Conservation (phyloP, 345 rosid species). For the Turritis glabra region DNA sequence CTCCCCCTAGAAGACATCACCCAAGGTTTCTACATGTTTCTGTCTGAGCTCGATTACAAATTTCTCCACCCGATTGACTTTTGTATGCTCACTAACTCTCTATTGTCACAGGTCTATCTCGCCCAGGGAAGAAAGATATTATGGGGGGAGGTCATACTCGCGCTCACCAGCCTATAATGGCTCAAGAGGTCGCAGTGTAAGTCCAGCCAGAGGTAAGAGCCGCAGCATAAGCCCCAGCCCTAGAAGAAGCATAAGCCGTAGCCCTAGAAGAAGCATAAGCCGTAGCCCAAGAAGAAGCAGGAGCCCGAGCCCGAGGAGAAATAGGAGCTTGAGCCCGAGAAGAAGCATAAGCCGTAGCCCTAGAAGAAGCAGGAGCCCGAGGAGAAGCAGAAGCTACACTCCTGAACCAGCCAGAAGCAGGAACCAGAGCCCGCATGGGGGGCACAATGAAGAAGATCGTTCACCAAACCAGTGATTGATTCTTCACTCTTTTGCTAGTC, state of each 20-base stretch:
- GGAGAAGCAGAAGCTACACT: conserved; percentile 34
- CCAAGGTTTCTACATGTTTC: conserved; percentile 52
- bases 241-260: conserved; percentile 44
- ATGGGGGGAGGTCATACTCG: conserved; percentile 58
- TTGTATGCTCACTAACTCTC: conserved; percentile 5
- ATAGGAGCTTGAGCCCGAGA: not conserved
- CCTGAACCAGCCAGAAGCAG: conserved; percentile 26
- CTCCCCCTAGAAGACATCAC: conserved; percentile 56
- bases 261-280: conserved; percentile 51
- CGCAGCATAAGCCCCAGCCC: conserved; percentile 50
- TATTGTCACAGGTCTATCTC: conserved; percentile 60
- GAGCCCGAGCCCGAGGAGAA: conserved; percentile 32
- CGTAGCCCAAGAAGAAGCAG: conserved; percentile 46
- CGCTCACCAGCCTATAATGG: conserved; percentile 67
- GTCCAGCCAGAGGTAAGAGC: conserved; percentile 43
- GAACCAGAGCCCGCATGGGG: conserved; percentile 31
- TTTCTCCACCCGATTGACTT: not conserved
- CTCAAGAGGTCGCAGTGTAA: conserved; percentile 56
- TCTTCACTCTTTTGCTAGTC: not conserved
- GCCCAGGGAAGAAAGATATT: conserved; percentile 53
- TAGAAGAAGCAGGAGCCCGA: conserved; percentile 42
- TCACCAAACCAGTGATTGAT: conserved; percentile 65
- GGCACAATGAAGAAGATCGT: conserved; percentile 43
- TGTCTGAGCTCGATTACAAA: not conserved
- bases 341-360: conserved; percentile 36